Conservation (phyloP, 805 yeast species). For the Nakazawaea ishiwadae region DNA sequence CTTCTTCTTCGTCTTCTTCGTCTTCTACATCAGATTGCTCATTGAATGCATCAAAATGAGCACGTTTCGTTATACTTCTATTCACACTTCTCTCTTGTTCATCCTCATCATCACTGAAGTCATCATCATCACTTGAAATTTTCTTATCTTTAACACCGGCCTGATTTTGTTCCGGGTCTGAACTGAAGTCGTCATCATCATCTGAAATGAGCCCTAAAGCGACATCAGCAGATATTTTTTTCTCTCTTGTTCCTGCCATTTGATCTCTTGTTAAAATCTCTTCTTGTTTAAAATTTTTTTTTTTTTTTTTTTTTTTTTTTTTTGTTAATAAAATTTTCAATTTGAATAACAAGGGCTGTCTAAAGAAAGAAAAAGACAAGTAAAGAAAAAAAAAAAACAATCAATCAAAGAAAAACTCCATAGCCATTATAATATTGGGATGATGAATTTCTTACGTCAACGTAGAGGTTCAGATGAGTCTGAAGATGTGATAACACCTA, state of each 20-base stretch:
- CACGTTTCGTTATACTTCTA: conserved; percentile 6
- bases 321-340: background rate
- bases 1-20: conserved; percentile 16
- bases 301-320: background rate
- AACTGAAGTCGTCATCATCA: background rate
- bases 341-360: too few relatives aligned
- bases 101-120: conserved; percentile 14
- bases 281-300: background rate
- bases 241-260: background rate
- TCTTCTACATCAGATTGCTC: conserved; percentile 20
- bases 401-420: background rate
- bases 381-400: background rate
- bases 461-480: conserved; percentile 8
- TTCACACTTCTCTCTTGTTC: conserved; percentile 13
- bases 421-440: background rate
- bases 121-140: conserved; percentile 3
- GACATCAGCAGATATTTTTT: conserved; percentile 7
- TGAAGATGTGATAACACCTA: background rate
- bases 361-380: background rate
- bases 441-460: conserved; percentile 16
- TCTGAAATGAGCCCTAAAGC: conserved; percentile 10
- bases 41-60: conserved; percentile 12
- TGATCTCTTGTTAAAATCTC: too few relatives aligned
- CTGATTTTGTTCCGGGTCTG: background rate
- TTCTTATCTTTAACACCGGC: background rate